A percentile compares a stretch with the other conserved stretches of the same genome.
These are phyloP conservation scores for Fusarium gaditjirri DNA, from an alignment of 2,329 filamentous ascomycete genomes.

Conservation along the genomic window DNA sequence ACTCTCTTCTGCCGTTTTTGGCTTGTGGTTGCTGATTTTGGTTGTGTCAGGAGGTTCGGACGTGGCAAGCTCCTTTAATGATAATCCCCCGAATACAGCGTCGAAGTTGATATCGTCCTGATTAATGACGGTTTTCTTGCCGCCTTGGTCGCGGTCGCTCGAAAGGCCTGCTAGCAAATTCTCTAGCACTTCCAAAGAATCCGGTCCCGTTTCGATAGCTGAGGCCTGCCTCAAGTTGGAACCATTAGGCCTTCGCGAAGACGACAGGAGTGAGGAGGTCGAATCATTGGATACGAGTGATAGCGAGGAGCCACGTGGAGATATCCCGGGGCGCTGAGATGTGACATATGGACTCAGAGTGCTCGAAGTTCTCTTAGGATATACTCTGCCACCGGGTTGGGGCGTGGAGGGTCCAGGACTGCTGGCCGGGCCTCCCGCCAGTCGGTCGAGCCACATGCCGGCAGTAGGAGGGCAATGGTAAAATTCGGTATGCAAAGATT, in stretches of 20 bases:
- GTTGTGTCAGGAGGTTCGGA: conserved; percentile 44
- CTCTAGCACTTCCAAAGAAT: conserved; percentile 77
- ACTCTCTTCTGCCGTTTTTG: conserved; percentile 79
- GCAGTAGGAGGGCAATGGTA: conserved; percentile 21
- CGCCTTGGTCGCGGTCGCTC: conserved; percentile 17
- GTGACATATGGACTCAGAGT: conserved; percentile 75
- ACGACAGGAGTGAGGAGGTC: conserved; percentile 75
- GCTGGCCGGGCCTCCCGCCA: conserved; percentile 73
- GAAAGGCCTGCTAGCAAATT: conserved; percentile 53
- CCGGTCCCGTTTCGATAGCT: conserved; percentile 63
- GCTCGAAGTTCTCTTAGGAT: conserved; percentile 73
- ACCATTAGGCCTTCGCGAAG: conserved; percentile 73
- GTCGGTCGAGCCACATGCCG: conserved; percentile 90
- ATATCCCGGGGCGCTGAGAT: conserved; percentile 73
- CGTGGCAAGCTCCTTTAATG: conserved; percentile 76
- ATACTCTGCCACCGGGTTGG: conserved; percentile 72
- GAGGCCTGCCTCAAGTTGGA: conserved; percentile 71
- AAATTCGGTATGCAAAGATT: conserved; percentile 3
- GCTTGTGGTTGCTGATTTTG: conserved; percentile 53
- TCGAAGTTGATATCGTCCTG: conserved; percentile 69
- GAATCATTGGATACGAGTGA: conserved; percentile 84
- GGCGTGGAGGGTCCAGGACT: conserved; percentile 69
- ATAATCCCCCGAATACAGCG: conserved; percentile 82
- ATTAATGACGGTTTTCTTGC: conserved; percentile 47
- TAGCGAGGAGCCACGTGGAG: conserved; percentile 79